Evolutionary conservation across 192 early-diverging fungal genomes (phyloP).

Genomic region (Ramicandelaber brevisporus): DNA sequence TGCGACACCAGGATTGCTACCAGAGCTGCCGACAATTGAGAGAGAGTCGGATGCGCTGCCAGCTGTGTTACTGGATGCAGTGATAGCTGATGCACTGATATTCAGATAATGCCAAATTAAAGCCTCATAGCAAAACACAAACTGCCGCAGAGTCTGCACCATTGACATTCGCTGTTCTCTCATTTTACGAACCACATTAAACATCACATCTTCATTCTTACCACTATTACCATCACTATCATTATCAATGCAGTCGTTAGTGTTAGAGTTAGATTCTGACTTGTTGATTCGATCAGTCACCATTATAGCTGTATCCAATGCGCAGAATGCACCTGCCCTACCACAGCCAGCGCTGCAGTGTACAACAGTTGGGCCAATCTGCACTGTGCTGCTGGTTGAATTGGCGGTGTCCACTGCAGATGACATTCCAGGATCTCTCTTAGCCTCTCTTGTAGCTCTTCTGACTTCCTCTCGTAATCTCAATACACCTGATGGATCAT

Average conservation of each 20-base stretch:
- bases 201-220: conserved; percentile 28
- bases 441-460: conserved; percentile 8
- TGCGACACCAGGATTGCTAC: too few relatives aligned
- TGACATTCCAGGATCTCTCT: conserved; percentile 1
- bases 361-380: conserved; percentile 35
- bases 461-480: conserved; percentile 25
- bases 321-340: conserved; percentile 62
- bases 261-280: too few relatives aligned
- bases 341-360: conserved; percentile 78
- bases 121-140: conserved; percentile 63
- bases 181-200: conserved; percentile 28
- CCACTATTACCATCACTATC: conserved; percentile 4
- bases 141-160: conserved; percentile 67
- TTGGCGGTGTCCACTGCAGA: conserved; percentile 3
- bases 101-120: conserved; percentile 23
- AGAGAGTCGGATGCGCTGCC: too few relatives aligned
- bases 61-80: too few relatives aligned
- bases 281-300: too few relatives aligned
- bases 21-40: too few relatives aligned
- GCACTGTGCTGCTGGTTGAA: background rate
- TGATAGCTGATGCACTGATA: too few relatives aligned
- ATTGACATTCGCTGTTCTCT: conserved; percentile 51
- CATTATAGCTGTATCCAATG: conserved; percentile 23
- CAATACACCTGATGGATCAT: conserved; percentile 24
- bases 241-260: background rate